These are phyloP conservation scores for Scutellaria galericulata DNA, from an alignment of 257 asterid genomes.

Conservation along the genomic window DNA sequence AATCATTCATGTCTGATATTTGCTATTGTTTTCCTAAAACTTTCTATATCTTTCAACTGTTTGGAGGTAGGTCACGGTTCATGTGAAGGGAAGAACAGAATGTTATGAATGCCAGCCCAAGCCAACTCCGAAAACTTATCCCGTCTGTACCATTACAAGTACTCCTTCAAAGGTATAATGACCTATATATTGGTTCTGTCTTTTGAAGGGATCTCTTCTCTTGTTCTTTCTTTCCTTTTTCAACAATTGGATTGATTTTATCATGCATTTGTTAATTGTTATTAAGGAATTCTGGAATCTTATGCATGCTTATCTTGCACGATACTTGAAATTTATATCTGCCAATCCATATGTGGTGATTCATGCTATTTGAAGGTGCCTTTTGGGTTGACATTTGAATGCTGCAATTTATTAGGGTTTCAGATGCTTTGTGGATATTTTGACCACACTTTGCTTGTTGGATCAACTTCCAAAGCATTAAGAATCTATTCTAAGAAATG, in stretches of 20 bases:
- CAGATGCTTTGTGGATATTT: constrained; percentile 23
- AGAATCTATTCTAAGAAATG: not conserved
- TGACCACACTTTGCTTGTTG: constrained; percentile 15
- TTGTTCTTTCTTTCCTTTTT: not conserved
- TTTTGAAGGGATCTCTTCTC: not conserved
- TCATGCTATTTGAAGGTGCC: constrained; percentile 13
- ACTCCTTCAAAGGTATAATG: constrained; percentile 90
- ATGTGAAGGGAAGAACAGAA: constrained; percentile 88
- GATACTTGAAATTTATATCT: constrained; percentile 4
- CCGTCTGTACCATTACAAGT: constrained; percentile 96
- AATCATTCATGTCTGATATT: constrained; percentile 25
- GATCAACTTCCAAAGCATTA: constrained; percentile 17
- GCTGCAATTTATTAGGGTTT: not conserved
- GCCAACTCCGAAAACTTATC: constrained; percentile 98
- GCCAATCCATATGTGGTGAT: not conserved
- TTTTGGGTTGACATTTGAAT: constrained; percentile 11
- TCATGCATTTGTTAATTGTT: not conserved
- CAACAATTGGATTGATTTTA: constrained; percentile 1
- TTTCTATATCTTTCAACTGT: constrained; percentile 28
- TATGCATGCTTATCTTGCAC: constrained; percentile 13
- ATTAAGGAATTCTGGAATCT: constrained; percentile 9
- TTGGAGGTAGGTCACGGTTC: constrained; percentile 86
- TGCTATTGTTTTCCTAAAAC: constrained; percentile 26
- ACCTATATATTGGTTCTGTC: constrained; percentile 18
- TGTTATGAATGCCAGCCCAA: constrained; percentile 98